A percentile compares a stretch with the other conserved stretches of the same genome.
phyloP scores from a whole-genome alignment of 192 early-diverging fungal genomes.

The Pilaira anomala region DNA sequence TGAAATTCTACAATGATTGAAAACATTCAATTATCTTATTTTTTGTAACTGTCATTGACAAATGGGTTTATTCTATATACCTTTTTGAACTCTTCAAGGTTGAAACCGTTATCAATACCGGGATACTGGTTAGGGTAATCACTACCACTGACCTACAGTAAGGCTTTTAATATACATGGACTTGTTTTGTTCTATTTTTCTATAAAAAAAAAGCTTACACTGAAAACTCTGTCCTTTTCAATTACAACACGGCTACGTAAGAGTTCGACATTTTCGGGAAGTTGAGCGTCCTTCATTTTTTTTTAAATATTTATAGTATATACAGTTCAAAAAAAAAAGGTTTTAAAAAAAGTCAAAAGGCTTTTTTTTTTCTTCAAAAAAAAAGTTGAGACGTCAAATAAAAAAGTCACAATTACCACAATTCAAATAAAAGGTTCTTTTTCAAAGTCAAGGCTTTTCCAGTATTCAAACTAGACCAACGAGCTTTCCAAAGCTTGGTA shows the following conservation, averaged over 20 bases:
- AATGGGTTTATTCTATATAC: conserved; percentile 34
- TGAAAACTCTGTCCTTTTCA: conserved; percentile 65
- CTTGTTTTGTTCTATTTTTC: neutral
- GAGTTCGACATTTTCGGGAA: conserved; percentile 38
- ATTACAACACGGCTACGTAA: conserved; percentile 62
- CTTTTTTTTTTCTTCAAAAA: no score
- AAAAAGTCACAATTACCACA: no score
- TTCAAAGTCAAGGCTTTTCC: no score
- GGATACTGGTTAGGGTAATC: conserved; percentile 76
- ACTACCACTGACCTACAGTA: conserved; percentile 66
- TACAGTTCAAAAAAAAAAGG: no score
- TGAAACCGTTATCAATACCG: conserved; percentile 55
- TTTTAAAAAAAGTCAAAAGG: no score
- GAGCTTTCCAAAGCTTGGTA: no score
- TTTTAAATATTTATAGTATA: no score
- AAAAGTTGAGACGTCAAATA: no score
- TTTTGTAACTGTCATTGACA: neutral
- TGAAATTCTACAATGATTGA: conserved; percentile 56
- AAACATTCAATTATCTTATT: no score
- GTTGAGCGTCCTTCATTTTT: conserved; percentile 5
- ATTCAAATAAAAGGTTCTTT: no score
- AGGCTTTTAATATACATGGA: neutral
- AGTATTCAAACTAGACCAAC: no score
- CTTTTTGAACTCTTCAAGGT: conserved; percentile 68
- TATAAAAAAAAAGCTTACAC: conserved; percentile 58